Base-by-base conservation (phyloP, 2,329 filamentous ascomycete species). In the Diaporthe amygdali region DNA sequence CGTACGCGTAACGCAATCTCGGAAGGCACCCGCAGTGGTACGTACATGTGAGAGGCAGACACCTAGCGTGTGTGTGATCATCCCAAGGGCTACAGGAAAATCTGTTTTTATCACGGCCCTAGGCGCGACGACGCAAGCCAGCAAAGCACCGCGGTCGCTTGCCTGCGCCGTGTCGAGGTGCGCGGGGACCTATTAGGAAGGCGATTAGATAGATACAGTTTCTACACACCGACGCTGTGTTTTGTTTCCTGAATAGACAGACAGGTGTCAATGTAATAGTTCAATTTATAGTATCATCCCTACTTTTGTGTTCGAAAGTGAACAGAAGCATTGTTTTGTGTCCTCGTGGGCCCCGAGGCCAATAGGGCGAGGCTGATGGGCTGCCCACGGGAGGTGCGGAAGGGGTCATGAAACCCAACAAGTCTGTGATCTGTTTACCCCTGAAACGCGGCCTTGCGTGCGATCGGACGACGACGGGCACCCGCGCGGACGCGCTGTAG, bases 371-470 rank as follows among this genome's bases (percentile, higher is more conserved):
- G 34, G 30, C 59, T 63, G 27, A 49, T 37, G 59, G 59, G 44
- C 59, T 27, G 44, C 59, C 56, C 30, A 17, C 41, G 59, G 59
- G 59, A 49, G 59, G 41, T 64, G 59, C 59, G 59, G 59, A 37
- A 64, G 44, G 27, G 41, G 30, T 64, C n/a, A 37, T 72, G 71
- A 72, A 72, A 72, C 71, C 47, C 71, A 46, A 68, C 68, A 34
- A 52, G 71, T 72, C 63, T 71, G 68, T 39, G 34, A 68, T 56
- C 66, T 64, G 69, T 54, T 51, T 22, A 54, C 49, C 68, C 25
- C 41, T 72, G 70, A 72, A 69, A 72, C 70, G 44, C 51, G n/a
- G 39, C n/a, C 27, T 64, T 10, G 39, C n/a, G 12, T 49, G 51
- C 41, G 52, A 59, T 59, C 41, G 34, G 66, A 49, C 52, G 41